phyloP scores from a whole-genome alignment of 1,284 basidiomycete genomes.

The Leccinum griseonigrum region DNA sequence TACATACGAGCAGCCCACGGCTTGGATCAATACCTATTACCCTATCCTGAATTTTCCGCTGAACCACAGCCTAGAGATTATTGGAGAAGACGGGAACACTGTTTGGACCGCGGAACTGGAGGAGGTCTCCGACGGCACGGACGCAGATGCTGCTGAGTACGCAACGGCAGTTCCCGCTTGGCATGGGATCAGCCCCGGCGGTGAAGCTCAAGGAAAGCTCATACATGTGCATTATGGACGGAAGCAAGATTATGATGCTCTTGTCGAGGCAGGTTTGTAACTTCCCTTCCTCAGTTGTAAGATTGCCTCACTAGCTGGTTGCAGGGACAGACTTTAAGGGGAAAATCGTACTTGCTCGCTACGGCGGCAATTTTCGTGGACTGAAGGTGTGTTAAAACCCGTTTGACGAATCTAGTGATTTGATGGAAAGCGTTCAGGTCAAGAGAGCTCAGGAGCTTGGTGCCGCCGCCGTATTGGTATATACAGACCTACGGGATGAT shows the following conservation, averaged over 20 bases:
- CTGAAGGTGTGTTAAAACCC: constrained; percentile 44
- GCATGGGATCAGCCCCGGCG: constrained; percentile 52
- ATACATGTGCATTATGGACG: constrained; percentile 69
- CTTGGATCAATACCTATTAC: constrained; percentile 66
- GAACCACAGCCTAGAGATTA: constrained; percentile 45
- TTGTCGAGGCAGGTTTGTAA: constrained; percentile 28
- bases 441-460: constrained; percentile 72
- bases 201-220: constrained; percentile 53
- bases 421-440: constrained; percentile 37
- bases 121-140: constrained; percentile 46
- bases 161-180: constrained; percentile 43
- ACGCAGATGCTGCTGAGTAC: constrained; percentile 48
- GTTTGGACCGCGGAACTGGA: constrained; percentile 54
- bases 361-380: constrained; percentile 70
- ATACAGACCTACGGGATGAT: constrained; percentile 75
- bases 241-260: constrained; percentile 43
- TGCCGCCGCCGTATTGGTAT: constrained; percentile 60
- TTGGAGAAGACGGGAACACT: constrained; percentile 42
- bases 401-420: neutral
- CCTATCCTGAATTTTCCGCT: constrained; percentile 65
- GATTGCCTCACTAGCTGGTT: constrained; percentile 1
- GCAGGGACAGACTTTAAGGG: constrained; percentile 64
- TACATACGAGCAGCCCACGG: constrained; percentile 39
- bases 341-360: constrained; percentile 67
- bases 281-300: neutral